phyloP scores from a whole-genome alignment of 306 rosid species.

The Vigna radiata region DNA sequence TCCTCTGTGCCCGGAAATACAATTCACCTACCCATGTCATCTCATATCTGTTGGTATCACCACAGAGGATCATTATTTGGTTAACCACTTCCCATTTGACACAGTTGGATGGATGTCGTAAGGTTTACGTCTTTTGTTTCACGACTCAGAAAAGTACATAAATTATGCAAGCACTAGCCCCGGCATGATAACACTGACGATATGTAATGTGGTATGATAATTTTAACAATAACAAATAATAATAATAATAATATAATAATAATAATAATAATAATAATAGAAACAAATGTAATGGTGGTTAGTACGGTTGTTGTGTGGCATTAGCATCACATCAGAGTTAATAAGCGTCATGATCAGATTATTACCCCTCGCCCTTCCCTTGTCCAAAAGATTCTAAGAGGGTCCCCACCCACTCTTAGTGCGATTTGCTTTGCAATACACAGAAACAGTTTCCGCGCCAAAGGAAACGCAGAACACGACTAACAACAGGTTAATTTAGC shows the following conservation, averaged over 20 bases:
- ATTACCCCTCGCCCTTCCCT: conserved; percentile 12
- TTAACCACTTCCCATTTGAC: conserved; percentile 38
- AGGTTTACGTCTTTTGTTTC: conserved; percentile 35
- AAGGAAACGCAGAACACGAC: conserved; percentile 28
- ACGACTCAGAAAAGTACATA: conserved; percentile 36
- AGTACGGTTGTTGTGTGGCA: conserved; percentile 13
- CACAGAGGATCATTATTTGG: conserved; percentile 35
- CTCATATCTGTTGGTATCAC: conserved; percentile 9
- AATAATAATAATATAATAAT: background rate
- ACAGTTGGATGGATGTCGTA: conserved; percentile 27
- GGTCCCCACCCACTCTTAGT: conserved; percentile 39
- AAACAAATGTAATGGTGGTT: conserved; percentile 20
- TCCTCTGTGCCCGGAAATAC: background rate
- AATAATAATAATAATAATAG: background rate
- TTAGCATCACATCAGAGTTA: conserved; percentile 9
- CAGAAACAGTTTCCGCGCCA: conserved; percentile 53
- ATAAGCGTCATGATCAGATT: conserved; percentile 23
- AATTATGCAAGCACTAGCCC: conserved; percentile 26
- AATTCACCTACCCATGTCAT: background rate
- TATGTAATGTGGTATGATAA: background rate
- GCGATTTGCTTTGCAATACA: conserved; percentile 25
- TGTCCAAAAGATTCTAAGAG: conserved; percentile 40
- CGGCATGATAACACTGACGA: background rate
- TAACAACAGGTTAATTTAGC: conserved; percentile 10
- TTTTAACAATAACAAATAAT: background rate